These are phyloP conservation scores for Heliosperma pusillum DNA, from an alignment of 148 eudicot species.

Conservation along the genomic window DNA sequence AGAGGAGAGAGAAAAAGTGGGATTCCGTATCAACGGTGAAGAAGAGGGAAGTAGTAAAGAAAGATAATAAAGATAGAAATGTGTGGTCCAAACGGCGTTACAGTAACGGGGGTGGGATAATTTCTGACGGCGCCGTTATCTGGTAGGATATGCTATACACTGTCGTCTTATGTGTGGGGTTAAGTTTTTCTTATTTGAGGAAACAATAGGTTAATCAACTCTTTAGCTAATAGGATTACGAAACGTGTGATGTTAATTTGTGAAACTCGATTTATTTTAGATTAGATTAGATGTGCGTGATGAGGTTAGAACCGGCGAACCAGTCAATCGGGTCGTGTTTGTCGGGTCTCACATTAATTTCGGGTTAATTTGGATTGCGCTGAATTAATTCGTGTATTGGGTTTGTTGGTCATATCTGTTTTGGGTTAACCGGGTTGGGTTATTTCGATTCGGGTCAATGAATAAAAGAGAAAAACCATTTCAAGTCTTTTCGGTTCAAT, in stretches of 20 bases:
- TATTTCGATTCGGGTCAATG: too few species aligned
- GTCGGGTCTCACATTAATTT: too few species aligned
- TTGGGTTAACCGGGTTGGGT: too few species aligned
- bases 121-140: conserved; percentile 54
- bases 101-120: conserved; percentile 18
- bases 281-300: background rate
- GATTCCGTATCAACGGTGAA: conserved; percentile 42
- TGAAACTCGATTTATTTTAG: background rate
- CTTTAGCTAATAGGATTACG: background rate
- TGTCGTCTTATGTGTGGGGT: background rate
- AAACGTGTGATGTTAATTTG: conserved; percentile 16
- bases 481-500: too few species aligned
- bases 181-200: background rate
- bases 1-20: conserved; percentile 17
- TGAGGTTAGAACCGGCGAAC: too few species aligned
- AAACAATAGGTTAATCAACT: background rate
- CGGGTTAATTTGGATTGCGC: too few species aligned
- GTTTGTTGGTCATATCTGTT: too few species aligned
- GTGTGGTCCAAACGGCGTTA: conserved; percentile 44
- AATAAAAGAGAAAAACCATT: too few species aligned
- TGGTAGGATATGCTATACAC: background rate
- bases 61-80: background rate
- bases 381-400: too few species aligned
- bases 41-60: conserved; percentile 12
- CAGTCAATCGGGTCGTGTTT: too few species aligned